Base-by-base conservation (phyloP, 495 filamentous ascomycete genomes). In the Sordaria brevicollis region DNA sequence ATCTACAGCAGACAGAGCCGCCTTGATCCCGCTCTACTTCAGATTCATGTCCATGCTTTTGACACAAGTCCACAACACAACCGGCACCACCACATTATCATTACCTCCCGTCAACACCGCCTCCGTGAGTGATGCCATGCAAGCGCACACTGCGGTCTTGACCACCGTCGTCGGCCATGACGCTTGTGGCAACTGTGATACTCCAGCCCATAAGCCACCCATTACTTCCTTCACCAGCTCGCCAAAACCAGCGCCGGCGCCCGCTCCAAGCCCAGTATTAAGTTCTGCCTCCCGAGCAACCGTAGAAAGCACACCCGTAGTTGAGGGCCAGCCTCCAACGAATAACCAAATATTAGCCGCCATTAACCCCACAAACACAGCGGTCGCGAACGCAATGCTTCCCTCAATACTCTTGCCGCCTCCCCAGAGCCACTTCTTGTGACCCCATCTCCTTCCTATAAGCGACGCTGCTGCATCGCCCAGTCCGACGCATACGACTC, bases 61-160 rank as follows among this genome's bases (percentile, higher is more conserved):
- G 70, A 97, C 93, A 72, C 95, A 85, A 74, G 92, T 83, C 95
- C 95, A 99, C 66, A 98, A 80, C 68, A 96, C 90, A 43, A 98
- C 87, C n/a, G 96, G 96, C 71, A 98, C 95, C 68, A 97, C 87
- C 33, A 99, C 94, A 83, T 99, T 99, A 82, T 99, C 95, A 84
- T 99, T 99, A 66, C 93, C 95, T 11, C 95, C 96, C 62, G 96
- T 98, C 68, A 98, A 82, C 69, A 97, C 93, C 21, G 95, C 94
- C 82, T 98, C 95, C 69, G 93, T 95, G 69, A 97, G 85, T 79
- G 93, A 97, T 35, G 94, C 92, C 68, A 93, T 88, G 41, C 84
- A 84, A 7, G 92, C 93, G 67, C 93, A 94, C 57, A 89, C 75
- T 21, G 84, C 80, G 65, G 89, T 86, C 78, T 91, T 93, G 41